These are phyloP conservation scores for Backusella mclennaniae DNA, from an alignment of 192 early-diverging fungal species.

Conservation along the genomic window DNA sequence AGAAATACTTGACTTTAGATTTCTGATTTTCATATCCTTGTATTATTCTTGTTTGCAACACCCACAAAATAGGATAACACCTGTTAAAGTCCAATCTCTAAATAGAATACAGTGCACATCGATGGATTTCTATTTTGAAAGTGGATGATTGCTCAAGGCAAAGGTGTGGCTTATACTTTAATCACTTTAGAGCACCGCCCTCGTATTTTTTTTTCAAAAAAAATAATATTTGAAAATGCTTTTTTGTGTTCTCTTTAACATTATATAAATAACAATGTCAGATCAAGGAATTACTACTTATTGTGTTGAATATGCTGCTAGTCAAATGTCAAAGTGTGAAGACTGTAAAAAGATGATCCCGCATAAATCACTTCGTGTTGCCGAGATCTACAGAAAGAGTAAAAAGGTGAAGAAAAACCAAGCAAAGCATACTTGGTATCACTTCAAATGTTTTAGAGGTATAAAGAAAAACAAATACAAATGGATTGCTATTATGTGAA, in stretches of 20 bases:
- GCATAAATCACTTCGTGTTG: slow-evolving; percentile 45
- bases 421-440: slow-evolving; percentile 50
- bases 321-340: slow-evolving; percentile 41
- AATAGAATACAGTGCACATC: neutral
- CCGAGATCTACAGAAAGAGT: slow-evolving; percentile 39
- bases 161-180: neutral
- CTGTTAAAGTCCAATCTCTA: no score
- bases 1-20: neutral
- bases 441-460: slow-evolving; percentile 48
- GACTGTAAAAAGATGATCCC: slow-evolving; percentile 47
- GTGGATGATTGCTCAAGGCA: no score
- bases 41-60: neutral
- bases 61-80: no score
- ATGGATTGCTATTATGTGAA: neutral
- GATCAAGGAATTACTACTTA: slow-evolving; percentile 36
- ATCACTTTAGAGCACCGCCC: neutral
- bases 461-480: neutral
- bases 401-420: slow-evolving; percentile 52
- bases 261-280: neutral
- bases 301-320: slow-evolving; percentile 46
- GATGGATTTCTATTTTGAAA: neutral
- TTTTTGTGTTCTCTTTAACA: neutral
- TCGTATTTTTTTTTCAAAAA: neutral
- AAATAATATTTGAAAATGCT: neutral
- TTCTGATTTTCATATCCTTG: neutral